Evolutionary conservation across 2,329 filamentous ascomycete species (phyloP).

Genomic region (Aspergillus uvarum): DNA sequence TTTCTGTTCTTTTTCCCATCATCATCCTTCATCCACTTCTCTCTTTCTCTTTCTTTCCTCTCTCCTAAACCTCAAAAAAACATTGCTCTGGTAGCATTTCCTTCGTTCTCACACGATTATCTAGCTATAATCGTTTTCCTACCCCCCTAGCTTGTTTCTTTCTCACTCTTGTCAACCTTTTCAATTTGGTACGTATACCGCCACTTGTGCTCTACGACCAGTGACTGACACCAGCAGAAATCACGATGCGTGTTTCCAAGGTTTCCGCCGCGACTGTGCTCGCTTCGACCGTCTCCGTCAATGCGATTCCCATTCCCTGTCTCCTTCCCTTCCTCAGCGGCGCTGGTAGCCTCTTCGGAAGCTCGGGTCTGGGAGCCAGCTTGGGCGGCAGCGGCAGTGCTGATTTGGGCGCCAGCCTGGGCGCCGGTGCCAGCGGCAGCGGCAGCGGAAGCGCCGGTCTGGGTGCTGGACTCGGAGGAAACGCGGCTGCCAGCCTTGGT

Average conservation of each 20-base stretch:
- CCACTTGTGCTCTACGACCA: neutral
- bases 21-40: neutral
- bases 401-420: conserved; percentile 2
- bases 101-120: neutral
- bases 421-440: conserved; percentile 6
- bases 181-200: neutral
- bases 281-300: conserved; percentile 4
- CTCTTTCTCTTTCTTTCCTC: neutral
- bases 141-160: neutral
- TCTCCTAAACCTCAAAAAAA: neutral
- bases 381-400: conserved; percentile 6
- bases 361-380: conserved; percentile 6
- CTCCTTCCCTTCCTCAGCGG: conserved; percentile 11
- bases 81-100: neutral
- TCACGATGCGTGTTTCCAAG: conserved; percentile 1
- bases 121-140: neutral
- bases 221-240: neutral
- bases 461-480: neutral
- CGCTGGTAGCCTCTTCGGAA: conserved; percentile 11
- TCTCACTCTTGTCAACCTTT: neutral
- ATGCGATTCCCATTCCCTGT: conserved; percentile 10
- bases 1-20: neutral
- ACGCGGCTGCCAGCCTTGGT: neutral
- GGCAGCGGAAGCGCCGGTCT: conserved; percentile 7
- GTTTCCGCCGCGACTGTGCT: conserved; percentile 7